These are phyloP conservation scores for Aspergillus heteromorphus DNA, from an alignment of 495 filamentous ascomycete species.

Conservation along the genomic window DNA sequence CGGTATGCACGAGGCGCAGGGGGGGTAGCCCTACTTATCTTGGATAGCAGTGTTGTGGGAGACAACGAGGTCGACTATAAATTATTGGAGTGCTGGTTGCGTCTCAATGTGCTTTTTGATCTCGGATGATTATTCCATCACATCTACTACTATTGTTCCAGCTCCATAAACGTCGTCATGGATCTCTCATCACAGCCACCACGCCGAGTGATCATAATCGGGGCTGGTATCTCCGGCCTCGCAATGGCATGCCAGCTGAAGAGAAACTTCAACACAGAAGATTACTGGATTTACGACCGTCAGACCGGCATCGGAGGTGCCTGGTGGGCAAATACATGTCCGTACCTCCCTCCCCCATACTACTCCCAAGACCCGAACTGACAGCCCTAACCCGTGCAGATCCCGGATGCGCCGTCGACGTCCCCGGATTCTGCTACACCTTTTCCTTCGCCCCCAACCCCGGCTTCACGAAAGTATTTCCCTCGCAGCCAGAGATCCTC, in stretches of 20 bases:
- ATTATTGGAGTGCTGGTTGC: too few relatives aligned
- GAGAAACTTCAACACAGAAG: slow-evolving; percentile 13
- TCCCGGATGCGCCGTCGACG: slow-evolving; percentile 25
- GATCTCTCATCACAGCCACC: slow-evolving; percentile 2
- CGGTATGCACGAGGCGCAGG: too few relatives aligned
- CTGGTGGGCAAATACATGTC: slow-evolving; percentile 26
- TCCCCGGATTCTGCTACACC: slow-evolving; percentile 23
- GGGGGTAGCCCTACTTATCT: too few relatives aligned
- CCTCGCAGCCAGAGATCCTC: slow-evolving; percentile 10
- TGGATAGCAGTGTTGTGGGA: too few relatives aligned
- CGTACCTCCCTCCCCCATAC: not conserved
- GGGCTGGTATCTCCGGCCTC: slow-evolving; percentile 24
- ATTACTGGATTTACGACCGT: slow-evolving; percentile 26
- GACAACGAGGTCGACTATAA: too few relatives aligned
- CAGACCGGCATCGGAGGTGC: slow-evolving; percentile 19
- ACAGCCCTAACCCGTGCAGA: slow-evolving; percentile 6
- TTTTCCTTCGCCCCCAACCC: slow-evolving; percentile 26
- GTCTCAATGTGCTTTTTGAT: too few relatives aligned
- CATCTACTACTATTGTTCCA: not conserved
- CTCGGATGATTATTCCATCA: too few relatives aligned
- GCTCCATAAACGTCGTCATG: not conserved
- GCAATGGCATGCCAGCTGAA: slow-evolving; percentile 23
- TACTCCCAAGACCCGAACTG: not conserved
- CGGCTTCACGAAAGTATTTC: slow-evolving; percentile 20
- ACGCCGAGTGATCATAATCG: slow-evolving; percentile 22